These are phyloP conservation scores for Nicotiana knightiana DNA, from an alignment of 257 asterid genomes.

Conservation along the genomic window DNA sequence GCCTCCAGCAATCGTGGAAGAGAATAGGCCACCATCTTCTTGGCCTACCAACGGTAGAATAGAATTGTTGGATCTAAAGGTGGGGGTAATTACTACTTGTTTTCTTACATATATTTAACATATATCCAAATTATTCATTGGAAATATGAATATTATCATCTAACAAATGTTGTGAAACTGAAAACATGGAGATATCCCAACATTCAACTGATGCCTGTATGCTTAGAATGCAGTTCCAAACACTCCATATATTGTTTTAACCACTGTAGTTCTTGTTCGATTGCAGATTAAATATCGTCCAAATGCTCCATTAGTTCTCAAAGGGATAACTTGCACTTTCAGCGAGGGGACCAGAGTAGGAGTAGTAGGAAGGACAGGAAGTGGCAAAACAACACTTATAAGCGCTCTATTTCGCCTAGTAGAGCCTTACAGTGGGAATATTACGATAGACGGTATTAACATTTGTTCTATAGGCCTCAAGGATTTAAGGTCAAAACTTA, in stretches of 20 bases:
- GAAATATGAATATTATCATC: neutral
- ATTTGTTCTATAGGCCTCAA: slow-evolving; percentile 63
- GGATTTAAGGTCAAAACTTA: slow-evolving; percentile 63
- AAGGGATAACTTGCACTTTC: slow-evolving; percentile 71
- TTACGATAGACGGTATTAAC: slow-evolving; percentile 52
- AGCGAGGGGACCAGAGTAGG: slow-evolving; percentile 62
- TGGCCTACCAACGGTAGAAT: slow-evolving; percentile 74
- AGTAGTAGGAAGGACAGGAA: slow-evolving; percentile 84
- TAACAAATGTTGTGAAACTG: neutral
- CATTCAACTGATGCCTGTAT: neutral
- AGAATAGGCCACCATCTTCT: slow-evolving; percentile 43
- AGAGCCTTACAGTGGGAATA: slow-evolving; percentile 58
- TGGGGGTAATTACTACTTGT: slow-evolving; percentile 8
- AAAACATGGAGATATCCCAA: neutral
- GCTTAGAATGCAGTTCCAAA: neutral
- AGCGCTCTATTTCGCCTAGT: slow-evolving; percentile 75
- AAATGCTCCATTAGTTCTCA: slow-evolving; percentile 67
- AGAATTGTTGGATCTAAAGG: slow-evolving; percentile 55
- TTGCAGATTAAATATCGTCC: slow-evolving; percentile 63
- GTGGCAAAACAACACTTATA: slow-evolving; percentile 75
- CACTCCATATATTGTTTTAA: neutral
- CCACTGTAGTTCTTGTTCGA: neutral
- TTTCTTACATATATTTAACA: neutral
- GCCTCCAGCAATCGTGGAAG: slow-evolving; percentile 55
- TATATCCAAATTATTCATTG: neutral